Conservation (phyloP, 202 grass and related monocot genomes). For the Alloteropsis angusta region DNA sequence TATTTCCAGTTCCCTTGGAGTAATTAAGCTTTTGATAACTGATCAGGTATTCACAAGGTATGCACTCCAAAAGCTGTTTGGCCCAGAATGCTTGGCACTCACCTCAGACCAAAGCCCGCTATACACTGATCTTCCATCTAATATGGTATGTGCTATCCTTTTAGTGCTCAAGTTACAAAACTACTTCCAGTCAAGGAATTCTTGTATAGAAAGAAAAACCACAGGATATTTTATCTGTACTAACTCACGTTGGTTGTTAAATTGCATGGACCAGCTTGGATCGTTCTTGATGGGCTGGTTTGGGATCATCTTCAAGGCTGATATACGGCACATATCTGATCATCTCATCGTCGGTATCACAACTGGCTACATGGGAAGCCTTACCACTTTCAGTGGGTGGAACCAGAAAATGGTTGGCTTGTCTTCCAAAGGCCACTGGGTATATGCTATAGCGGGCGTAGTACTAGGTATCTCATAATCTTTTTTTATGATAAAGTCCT, state of each 20-base stretch:
- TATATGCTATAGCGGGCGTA: conserved; percentile 58
- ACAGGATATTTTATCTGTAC: background rate
- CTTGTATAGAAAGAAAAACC: background rate
- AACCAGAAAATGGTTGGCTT: conserved; percentile 81
- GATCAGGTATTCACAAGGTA: conserved; percentile 85
- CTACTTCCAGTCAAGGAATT: background rate
- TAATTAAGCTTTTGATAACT: conserved; percentile 15
- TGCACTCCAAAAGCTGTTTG: conserved; percentile 82
- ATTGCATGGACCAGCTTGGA: conserved; percentile 55
- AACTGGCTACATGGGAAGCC: conserved; percentile 79
- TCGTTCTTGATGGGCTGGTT: conserved; percentile 97
- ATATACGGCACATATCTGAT: conserved; percentile 66
- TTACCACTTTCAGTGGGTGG: conserved; percentile 98
- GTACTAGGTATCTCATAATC: conserved; percentile 53
- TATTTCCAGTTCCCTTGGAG: background rate
- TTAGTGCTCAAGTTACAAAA: conserved; percentile 10
- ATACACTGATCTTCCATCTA: conserved; percentile 90
- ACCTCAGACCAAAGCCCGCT: conserved; percentile 65
- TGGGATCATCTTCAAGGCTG: conserved; percentile 87
- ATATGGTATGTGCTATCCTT: conserved; percentile 53
- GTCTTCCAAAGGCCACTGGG: conserved; percentile 81
- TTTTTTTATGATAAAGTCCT: background rate
- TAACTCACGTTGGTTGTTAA: conserved; percentile 18
- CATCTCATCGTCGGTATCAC: conserved; percentile 71
- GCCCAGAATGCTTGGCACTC: conserved; percentile 54